Base-by-base conservation (phyloP, 2,329 filamentous ascomycete genomes). In the Epichloe festucae region DNA sequence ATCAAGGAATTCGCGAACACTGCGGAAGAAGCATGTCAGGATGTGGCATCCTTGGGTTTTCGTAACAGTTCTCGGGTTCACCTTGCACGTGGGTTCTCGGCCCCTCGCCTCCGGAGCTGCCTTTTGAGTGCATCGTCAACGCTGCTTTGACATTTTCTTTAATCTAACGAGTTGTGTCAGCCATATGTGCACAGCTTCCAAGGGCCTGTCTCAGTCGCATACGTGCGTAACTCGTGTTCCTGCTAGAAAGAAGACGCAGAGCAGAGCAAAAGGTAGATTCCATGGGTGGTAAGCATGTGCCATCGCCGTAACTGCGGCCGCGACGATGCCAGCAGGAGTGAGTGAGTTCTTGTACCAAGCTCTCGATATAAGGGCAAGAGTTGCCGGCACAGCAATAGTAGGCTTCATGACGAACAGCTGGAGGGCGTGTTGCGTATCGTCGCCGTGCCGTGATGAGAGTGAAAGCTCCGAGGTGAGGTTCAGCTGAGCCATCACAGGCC, bases 201-300 rank as follows among this genome's bases (percentile, higher is more conserved):
- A 46, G 47, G 44, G 51, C 46, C 44, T 14, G 5, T 53, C 53
- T 46, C 27, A 43, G 46, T 54, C 41, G 52, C 59, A 15, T 66
- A 89, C 87, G 72, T 91, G 90, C 0, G 91, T 96, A 1, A 84
- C 89, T 49, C 82, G 74, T 1, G 86, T 95, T 1, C 89, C 93
- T 4, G 85, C 81, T 3, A 95, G 71, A 68, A 95, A 97, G 72
- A 97, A 97, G 38, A 89, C 78, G 48, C 79, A 78, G 2, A 97
- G 75, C 11, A 96, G 75, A 31, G 78, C 78, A 69, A 96, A 94
- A n/a, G 89, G 90, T n/a, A 90, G 73, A 54, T 87, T 87, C 84
- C 89, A 96, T 3, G 91, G 91, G 67, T 97, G 90, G n/a, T 90
- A 70, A 15, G 89, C 89, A 66, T 98, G 93, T 11, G 85, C 79